A percentile compares a stretch with the other conserved stretches of the same genome.
phyloP scores from a whole-genome alignment of 108 stramenopile species.

The Fistulifera pelliculosa region DNA sequence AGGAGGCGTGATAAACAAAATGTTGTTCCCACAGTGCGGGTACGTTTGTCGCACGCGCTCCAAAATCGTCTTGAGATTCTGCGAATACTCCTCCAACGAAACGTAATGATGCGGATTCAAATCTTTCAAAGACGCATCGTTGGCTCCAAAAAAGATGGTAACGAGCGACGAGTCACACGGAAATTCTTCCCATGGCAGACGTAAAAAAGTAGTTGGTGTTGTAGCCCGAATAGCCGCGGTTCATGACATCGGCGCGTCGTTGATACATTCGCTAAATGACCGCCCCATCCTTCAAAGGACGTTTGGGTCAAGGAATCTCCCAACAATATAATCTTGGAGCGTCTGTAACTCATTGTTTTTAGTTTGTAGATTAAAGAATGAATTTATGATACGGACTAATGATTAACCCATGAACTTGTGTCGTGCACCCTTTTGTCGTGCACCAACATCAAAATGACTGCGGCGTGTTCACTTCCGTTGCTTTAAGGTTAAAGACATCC shows the following conservation, averaged over 20 bases:
- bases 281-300: conserved; percentile 61
- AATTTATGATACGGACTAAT: too few relatives aligned
- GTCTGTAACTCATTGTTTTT: conserved; percentile 4
- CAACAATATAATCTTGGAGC: conserved; percentile 54
- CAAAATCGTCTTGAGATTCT: conserved; percentile 53
- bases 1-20: conserved; percentile 64
- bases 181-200: conserved; percentile 4
- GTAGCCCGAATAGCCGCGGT: conserved; percentile 79
- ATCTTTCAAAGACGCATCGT: conserved; percentile 51
- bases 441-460: too few relatives aligned
- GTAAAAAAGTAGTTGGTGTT: conserved; percentile 57
- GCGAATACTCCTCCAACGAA: conserved; percentile 44
- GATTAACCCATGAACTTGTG: too few relatives aligned
- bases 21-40: conserved; percentile 21
- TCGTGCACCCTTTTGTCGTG: too few relatives aligned
- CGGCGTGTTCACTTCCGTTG: too few relatives aligned
- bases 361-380: too few relatives aligned
- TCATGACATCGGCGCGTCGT: conserved; percentile 67
- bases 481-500: too few relatives aligned
- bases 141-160: conserved; percentile 70
- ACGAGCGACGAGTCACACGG: conserved; percentile 16
- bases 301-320: conserved; percentile 79
- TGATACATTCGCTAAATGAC: conserved; percentile 57
- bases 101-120: conserved; percentile 58
- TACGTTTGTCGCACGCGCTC: conserved; percentile 13